Base-by-base conservation (phyloP, 495 filamentous ascomycete genomes). In the Xylaria venustula region DNA sequence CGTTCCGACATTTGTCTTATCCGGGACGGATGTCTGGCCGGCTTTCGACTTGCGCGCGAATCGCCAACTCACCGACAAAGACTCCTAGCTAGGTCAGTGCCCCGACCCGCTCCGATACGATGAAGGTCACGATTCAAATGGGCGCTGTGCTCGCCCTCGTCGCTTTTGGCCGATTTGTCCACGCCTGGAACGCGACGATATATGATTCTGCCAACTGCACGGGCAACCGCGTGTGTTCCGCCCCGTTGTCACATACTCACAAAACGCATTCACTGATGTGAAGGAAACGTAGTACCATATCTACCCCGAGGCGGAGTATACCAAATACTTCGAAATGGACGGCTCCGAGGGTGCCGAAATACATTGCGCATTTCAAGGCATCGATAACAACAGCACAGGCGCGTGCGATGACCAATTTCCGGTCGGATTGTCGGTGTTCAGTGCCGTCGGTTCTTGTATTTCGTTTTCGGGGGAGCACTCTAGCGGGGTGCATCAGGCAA, bases 261-360 rank as follows among this genome's bases (percentile, higher is more conserved):
- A 2, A 6, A 46, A 11, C 15, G n/a, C n/a, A n/a, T n/a, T n/a
- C n/a, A n/a, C n/a, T n/a, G n/a, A n/a, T n/a, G n/a, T n/a, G n/a
- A n/a, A n/a, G 9, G 37, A n/a, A 14, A 25, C 50, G 34, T 25
- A 62, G 60, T 62, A 62, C 36, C 7, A 50, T 1, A 55, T 62
- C 3, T 56, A 57, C 26, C 60, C 60, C 7, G 50, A 44, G 23
- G 12, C 19, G 23, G 9, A 30, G 12, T 41, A 57, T 44, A 66
- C 60, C 7, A 58, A 64, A 20, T 66, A 63, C 61, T 54, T 63
- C 28, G 64, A 62, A 12, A 55, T 66, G 61, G 40, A 63, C 15
- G 61, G 64, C 36, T 63, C 64, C 2, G 47, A 17, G 26, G 64
- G 64, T 11, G 61, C 46, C 20, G 64, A 57, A 8, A 63, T 66